These are phyloP conservation scores for Aspergillus fumigatiaffinis DNA, from an alignment of 2,329 filamentous ascomycete species.

Conservation along the genomic window DNA sequence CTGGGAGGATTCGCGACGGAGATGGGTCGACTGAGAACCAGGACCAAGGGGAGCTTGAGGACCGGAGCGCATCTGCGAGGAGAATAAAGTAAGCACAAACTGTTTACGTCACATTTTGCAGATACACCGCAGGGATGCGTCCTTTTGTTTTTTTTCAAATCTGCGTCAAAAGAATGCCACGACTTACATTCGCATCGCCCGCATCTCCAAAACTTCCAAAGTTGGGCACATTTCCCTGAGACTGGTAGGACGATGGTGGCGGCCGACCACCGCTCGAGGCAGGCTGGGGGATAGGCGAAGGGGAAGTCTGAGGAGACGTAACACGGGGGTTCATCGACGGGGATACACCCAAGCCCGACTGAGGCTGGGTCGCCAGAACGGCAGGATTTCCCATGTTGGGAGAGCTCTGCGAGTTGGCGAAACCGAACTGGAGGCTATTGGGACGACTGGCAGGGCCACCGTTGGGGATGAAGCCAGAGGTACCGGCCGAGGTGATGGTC, in stretches of 20 bases:
- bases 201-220: constrained; percentile 80
- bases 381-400: constrained; percentile 61
- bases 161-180: not conserved
- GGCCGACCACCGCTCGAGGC: constrained; percentile 78
- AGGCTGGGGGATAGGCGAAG: constrained; percentile 88
- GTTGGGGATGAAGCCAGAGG: constrained; percentile 72
- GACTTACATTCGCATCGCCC: constrained; percentile 63
- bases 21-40: constrained; percentile 67
- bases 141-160: not conserved
- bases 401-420: constrained; percentile 60
- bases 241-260: constrained; percentile 71
- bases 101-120: not conserved
- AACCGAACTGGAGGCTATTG: constrained; percentile 75
- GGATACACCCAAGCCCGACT: constrained; percentile 44
- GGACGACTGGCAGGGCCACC: constrained; percentile 60
- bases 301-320: constrained; percentile 80
- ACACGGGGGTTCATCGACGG: constrained; percentile 65
- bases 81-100: constrained; percentile 9
- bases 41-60: constrained; percentile 59
- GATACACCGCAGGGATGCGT: not conserved
- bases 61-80: constrained; percentile 61
- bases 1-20: constrained; percentile 81
- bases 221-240: constrained; percentile 65
- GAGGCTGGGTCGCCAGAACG: constrained; percentile 41
- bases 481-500: constrained; percentile 81